Base-by-base conservation (phyloP, 2,329 filamentous ascomycete genomes). In the Alternaria arbusti region DNA sequence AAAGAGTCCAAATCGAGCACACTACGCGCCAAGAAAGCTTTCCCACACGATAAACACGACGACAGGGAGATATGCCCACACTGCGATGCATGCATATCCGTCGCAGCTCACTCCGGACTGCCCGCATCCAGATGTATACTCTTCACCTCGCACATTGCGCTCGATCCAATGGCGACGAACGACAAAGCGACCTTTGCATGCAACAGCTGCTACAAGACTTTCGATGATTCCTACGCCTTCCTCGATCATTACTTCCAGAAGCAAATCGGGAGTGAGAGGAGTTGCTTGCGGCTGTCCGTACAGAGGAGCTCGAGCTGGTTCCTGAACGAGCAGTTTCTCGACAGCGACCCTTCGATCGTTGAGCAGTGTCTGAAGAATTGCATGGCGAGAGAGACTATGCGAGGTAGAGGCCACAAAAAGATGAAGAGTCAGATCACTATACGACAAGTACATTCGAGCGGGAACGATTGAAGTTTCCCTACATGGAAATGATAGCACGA, bases 161-260 rank as follows among this genome's bases (percentile, higher is more conserved):
- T 60, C 20, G 59, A 56, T 51, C 36, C 54, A 9, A 51, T 25
- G 9, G 47, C 46, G 10, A 5, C 50, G 1, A 66, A 70, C 17
- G 63, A 72, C n/a, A 61, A 60, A 56, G 72, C 77, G 5, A 75
- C 63, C 8, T 79, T 75, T 47, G 76, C 77, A 1, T 79, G 77
- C 59, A 74, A 69, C 13, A 73, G 75, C 62, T 79, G 77, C 61
- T 77, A 79, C 69, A 79, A 79, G 56, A 72, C 66, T 1, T 78
- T 78, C 17, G 67, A 74, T 23, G 75, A 78, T 30, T 77, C 75
- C 11, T 79, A 78, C 59, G 75, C 72, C 15, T 79, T 78, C 61
- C 69, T 79, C 3, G 77, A 79, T 25, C 77, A 79, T 44, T 61
- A 73, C 4, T 78, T 77, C 54, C 77, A 78, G 59, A 77, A 74